A percentile compares a stretch with the other conserved stretches of the same genome.
Evolutionary conservation across 768 basidiomycete species (phyloP).

Genomic region (Lactarius psammicola): DNA sequence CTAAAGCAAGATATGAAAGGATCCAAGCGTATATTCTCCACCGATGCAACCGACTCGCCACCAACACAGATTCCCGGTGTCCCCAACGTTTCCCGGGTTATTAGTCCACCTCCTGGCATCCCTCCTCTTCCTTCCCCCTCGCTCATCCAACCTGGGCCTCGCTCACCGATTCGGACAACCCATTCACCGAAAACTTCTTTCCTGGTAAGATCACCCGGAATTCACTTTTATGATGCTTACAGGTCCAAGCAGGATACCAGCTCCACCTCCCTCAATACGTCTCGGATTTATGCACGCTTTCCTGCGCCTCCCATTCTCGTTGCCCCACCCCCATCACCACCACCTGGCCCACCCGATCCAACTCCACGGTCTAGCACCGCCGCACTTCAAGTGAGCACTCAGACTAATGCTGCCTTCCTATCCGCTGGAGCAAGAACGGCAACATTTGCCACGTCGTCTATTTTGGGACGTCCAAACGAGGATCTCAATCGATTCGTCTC

Average conservation of each 20-base stretch:
- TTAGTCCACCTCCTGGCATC: neutral
- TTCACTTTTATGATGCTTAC: conserved; percentile 40
- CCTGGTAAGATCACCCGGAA: conserved; percentile 3
- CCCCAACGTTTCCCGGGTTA: conserved; percentile 1
- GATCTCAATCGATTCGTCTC: conserved; percentile 90
- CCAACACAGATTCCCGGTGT: conserved; percentile 13
- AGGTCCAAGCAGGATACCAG: conserved; percentile 43
- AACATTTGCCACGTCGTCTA: conserved; percentile 51
- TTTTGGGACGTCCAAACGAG: conserved; percentile 54
- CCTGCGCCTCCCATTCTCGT: conserved; percentile 33
- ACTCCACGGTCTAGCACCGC: conserved; percentile 6
- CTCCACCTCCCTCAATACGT: conserved; percentile 43
- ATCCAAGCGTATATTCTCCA: conserved; percentile 69
- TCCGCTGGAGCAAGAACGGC: conserved; percentile 29
- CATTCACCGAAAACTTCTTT: neutral
- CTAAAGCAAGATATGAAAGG: conserved; percentile 78
- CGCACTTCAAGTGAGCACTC: neutral
- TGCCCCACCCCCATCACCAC: conserved; percentile 29
- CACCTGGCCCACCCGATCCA: conserved; percentile 26
- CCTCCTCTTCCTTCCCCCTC: neutral
- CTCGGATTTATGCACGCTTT: conserved; percentile 34
- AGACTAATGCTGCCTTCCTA: conserved; percentile 24
- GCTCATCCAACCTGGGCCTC: neutral
- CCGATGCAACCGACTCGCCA: conserved; percentile 57
- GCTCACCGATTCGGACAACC: neutral